A percentile compares a stretch with the other conserved stretches of the same genome.
Evolutionary conservation across 305 asterid species (phyloP).

Genomic region (Fraxinus velutina): DNA sequence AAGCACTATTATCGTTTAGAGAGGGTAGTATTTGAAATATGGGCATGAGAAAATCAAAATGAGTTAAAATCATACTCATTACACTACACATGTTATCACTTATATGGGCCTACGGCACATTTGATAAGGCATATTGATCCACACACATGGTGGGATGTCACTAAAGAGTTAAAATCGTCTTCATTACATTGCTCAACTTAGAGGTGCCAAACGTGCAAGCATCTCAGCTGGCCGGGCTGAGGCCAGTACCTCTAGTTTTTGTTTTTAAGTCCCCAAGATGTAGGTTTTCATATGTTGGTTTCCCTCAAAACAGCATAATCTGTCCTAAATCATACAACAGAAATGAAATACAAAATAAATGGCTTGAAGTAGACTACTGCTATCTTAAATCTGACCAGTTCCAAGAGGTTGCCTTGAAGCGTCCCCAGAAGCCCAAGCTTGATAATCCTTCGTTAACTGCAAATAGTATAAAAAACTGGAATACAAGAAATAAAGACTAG

Average conservation of each 20-base stretch:
- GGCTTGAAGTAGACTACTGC: slow-evolving; percentile 7
- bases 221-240: not conserved
- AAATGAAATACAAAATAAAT: not conserved
- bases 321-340: slow-evolving; percentile 15
- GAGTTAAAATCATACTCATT: not conserved
- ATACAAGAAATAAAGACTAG: not conserved
- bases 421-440: slow-evolving; percentile 94
- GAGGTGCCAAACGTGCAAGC: not conserved
- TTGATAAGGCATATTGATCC: not conserved
- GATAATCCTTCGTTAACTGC: slow-evolving; percentile 79
- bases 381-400: slow-evolving; percentile 61
- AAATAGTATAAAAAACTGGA: slow-evolving; percentile 7
- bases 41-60: not conserved
- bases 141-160: not conserved
- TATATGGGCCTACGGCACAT: not conserved
- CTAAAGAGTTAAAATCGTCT: not conserved
- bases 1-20: too few species aligned
- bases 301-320: slow-evolving; percentile 5
- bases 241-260: not conserved
- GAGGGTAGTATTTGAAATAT: not conserved
- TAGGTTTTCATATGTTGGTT: slow-evolving; percentile 9
- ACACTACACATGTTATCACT: not conserved
- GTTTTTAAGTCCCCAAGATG: not conserved
- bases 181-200: not conserved
- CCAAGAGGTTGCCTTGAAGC: slow-evolving; percentile 84